Evolutionary conservation across 2,329 filamentous ascomycete species (phyloP), one percentile per base, ranked within the genome.

Genomic region (Tolypocladium ophioglossoides): DNA sequence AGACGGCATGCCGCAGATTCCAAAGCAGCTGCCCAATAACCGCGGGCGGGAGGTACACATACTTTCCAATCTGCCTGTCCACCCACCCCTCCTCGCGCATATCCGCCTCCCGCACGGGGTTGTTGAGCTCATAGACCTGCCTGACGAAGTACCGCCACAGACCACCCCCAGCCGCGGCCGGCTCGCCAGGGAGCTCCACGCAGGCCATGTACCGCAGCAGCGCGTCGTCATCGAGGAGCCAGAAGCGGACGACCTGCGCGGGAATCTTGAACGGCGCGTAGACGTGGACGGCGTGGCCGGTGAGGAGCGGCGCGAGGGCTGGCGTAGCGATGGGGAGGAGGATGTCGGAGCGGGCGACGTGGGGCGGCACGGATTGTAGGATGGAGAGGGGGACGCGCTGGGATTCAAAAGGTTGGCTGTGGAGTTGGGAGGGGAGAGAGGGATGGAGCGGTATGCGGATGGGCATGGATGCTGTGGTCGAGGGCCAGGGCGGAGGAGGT

Each of bases 111-210:
- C 74, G 68, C 2, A 83, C 70, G 0, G 82, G 78, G 62, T 85
- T 77, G 60, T 84, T 84, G 30, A 86, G 73, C 64, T 82, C 74
- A 61, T 85, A 86, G 1, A 86, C 72, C 59, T 84, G 70, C 2
- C 55, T 49, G 20, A 70, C 55, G 32, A 52, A 52, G 54, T 68
- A 70, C 2, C 56, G 59, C 64, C 64, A 48, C 9, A 1, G 9
- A 8, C 18, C 27, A 12, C 57, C 51, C 74, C 78, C 1, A 74
- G 74, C 12, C 16, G n/a, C 24, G 48, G 34, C 51, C 50, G 18
- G 34, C 11, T n/a, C 75, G 74, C 0, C 74, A 70, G 0, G 69
- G 64, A 12, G 22, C 0, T 77, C 72, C 18, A 85, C 73, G 12
- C 73, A 73, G 16, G 80, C 82, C 75, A 86, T 82, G 61, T 85